Percentiles rank a stretch among this genome's conserved stretches.
These are phyloP conservation scores for Cutaneotrichosporon arboriforme DNA, from an alignment of 1,284 basidiomycete species.

Conservation along the genomic window DNA sequence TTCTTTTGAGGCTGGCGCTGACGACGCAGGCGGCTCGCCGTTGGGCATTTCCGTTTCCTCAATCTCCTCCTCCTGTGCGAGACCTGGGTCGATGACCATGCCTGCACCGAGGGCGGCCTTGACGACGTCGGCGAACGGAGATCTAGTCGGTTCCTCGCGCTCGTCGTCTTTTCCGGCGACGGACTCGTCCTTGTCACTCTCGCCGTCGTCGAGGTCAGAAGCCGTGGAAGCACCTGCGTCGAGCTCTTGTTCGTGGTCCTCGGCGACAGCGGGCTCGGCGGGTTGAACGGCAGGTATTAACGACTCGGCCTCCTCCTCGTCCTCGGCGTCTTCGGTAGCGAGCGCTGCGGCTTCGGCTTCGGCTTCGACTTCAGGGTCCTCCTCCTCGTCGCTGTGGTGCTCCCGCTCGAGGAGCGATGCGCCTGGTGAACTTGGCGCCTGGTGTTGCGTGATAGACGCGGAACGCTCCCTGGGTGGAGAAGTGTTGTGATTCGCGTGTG, in stretches of 20 bases:
- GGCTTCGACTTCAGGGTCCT: no score
- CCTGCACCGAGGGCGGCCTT: slow-evolving; percentile 6
- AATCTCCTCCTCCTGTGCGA: not conserved
- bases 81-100: slow-evolving; percentile 4
- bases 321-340: no score
- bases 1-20: not conserved
- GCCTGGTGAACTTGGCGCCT: no score
- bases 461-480: no score
- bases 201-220: not conserved
- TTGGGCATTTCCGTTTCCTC: not conserved
- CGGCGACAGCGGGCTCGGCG: no score
- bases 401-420: no score
- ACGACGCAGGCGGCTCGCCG: not conserved
- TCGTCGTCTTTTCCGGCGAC: not conserved
- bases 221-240: not conserved
- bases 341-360: no score
- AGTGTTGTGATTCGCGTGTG: no score
- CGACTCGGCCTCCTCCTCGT: no score
- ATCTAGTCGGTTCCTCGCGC: not conserved
- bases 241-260: not conserved
- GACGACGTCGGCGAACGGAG: slow-evolving; percentile 2
- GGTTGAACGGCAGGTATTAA: no score
- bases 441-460: no score
- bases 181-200: not conserved
- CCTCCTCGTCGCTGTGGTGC: no score